Evolutionary conservation across 176 grass and related monocot genomes (phyloP), one percentile per base, ranked within the genome.

Genomic region (Hordeum marinum): DNA sequence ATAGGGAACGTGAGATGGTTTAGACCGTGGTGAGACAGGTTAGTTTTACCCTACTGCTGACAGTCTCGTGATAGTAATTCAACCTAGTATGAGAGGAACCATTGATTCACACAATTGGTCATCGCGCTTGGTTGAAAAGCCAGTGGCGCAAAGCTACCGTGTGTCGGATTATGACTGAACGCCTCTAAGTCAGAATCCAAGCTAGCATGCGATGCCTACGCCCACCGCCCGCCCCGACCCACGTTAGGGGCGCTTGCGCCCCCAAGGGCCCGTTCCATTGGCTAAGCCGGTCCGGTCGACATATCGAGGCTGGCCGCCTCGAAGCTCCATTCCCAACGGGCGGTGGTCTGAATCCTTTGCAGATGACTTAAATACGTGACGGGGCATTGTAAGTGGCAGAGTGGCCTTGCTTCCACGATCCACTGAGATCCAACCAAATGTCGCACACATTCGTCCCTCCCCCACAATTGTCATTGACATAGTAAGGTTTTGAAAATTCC

Each of bases 81-180:
- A 29, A 29, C 29, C 29, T 29, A 29, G 29, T 29, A 29, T 2
- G 29, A 29, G 29, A 29, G 29, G 29, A 29, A 29, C 29, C 29
- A 2, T 29, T 29, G 29, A 29, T 29, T 29, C 29, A 29, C 29
- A 29, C 29, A 29, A 29, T 29, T 29, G 29, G 29, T 29, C 29
- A 29, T 29, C 29, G 73, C 84, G 84, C 88, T 90, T 90, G 84
- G 89, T 90, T 90, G 84, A 91, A 91, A 91, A 91, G 75, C 89
- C 75, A 76, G 65, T 80, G 83, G 79, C 27, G 74, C 66, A 66
- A 92, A 92, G 83, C 86, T 92, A 92, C 79, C 83, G 65, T 88
- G 77, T 91, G 85, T 5, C 7, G 70, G 86, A 88, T 88, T 82
- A 88, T 88, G 86, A 85, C 85, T 82, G 85, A 73, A 85, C 77